A percentile compares a stretch with the other conserved stretches of the same genome.
Conservation (phyloP, 2,329 filamentous ascomycete species). For the Aspergillus pseudoviridinutans region DNA sequence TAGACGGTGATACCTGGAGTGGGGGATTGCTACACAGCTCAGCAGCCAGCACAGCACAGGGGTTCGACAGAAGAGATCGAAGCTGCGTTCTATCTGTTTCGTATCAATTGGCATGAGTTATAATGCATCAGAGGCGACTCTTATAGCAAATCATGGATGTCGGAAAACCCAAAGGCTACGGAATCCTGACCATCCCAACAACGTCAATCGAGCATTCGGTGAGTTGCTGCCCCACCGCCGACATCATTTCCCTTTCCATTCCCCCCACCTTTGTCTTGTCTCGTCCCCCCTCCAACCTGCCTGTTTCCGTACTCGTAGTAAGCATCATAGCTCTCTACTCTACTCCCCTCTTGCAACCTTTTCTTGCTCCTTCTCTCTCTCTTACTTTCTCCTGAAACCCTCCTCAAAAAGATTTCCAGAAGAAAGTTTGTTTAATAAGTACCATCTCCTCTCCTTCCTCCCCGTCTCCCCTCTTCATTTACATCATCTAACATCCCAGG, state of each 20-base stretch:
- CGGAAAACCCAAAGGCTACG: background rate
- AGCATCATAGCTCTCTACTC: constrained; percentile 8
- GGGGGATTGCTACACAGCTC: too few species aligned
- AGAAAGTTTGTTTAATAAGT: constrained; percentile 10
- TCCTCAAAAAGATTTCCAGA: constrained; percentile 3
- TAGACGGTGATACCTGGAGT: background rate
- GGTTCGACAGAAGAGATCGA: background rate
- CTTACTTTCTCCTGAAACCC: constrained; percentile 14
- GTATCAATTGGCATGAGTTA: too few species aligned
- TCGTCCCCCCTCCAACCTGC: constrained; percentile 5
- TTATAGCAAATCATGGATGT: background rate
- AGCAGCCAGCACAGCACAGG: background rate
- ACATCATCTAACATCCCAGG: constrained; percentile 13
- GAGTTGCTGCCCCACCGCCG: constrained; percentile 5
- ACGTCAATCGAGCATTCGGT: background rate
- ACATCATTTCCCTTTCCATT: constrained; percentile 1
- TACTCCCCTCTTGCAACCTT: constrained; percentile 14
- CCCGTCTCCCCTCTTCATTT: constrained; percentile 4
- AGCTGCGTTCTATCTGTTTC: too few species aligned
- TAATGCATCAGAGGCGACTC: background rate
- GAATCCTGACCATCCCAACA: background rate
- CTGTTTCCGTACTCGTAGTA: constrained; percentile 4
- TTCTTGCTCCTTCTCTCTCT: constrained; percentile 18
- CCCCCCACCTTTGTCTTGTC: constrained; percentile 1
- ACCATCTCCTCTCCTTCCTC: constrained; percentile 11